These are phyloP conservation scores for Stevia rebaudiana DNA, from an alignment of 140 eudicot genomes.

Conservation along the genomic window DNA sequence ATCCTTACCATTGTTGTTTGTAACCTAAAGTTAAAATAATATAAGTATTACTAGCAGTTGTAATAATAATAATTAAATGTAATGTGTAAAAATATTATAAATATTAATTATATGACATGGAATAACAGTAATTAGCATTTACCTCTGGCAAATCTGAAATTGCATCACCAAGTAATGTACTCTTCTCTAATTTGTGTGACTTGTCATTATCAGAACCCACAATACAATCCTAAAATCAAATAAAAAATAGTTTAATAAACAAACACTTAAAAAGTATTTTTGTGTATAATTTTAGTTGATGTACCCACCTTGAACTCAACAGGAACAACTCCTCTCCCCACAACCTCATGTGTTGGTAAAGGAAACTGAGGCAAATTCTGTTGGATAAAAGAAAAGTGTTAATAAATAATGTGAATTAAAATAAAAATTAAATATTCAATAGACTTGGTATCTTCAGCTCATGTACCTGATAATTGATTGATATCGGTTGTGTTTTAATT, in stretches of 20 bases:
- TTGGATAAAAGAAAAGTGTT: slow-evolving; percentile 2
- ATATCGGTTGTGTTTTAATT: background rate
- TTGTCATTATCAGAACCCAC: slow-evolving; percentile 31
- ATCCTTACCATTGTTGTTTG: slow-evolving; percentile 46
- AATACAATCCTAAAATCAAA: slow-evolving; percentile 31
- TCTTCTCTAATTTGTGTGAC: slow-evolving; percentile 29
- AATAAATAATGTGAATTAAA: background rate
- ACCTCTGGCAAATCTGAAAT: slow-evolving; percentile 75
- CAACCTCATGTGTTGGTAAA: slow-evolving; percentile 76
- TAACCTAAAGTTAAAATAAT: slow-evolving; percentile 39
- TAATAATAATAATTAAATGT: background rate
- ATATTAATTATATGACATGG: background rate
- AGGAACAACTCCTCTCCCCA: slow-evolving; percentile 58
- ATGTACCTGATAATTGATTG: too few species aligned
- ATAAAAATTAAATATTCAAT: background rate
- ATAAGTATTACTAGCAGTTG: background rate
- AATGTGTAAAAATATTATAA: background rate
- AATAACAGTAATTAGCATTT: slow-evolving; percentile 5
- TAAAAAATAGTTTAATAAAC: background rate
- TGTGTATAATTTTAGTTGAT: background rate
- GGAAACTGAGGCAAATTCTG: slow-evolving; percentile 77
- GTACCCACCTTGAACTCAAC: slow-evolving; percentile 59
- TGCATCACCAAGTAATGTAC: slow-evolving; percentile 56
- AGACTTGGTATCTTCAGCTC: background rate
- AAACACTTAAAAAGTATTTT: background rate